These are phyloP conservation scores for Phaeosphaeriaceae sp. DNA, from an alignment of 2,329 filamentous ascomycete species.

Conservation along the genomic window DNA sequence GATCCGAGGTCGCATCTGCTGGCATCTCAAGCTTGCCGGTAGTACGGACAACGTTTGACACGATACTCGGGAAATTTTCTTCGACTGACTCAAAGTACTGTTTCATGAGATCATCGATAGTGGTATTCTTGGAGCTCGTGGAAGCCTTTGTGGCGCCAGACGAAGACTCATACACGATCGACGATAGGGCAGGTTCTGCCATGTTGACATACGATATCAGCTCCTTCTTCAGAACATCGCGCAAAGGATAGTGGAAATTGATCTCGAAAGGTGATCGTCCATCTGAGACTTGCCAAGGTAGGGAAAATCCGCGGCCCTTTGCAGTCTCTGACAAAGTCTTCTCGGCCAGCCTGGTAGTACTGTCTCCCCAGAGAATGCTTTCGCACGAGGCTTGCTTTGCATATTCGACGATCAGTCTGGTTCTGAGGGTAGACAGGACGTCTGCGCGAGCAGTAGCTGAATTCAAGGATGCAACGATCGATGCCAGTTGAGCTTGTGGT, in stretches of 20 bases:
- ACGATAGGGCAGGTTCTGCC: constrained; percentile 58
- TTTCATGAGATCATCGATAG: constrained; percentile 88
- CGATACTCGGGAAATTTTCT: constrained; percentile 84
- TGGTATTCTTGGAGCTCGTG: constrained; percentile 76
- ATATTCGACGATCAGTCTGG: constrained; percentile 69
- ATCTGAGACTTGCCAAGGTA: constrained; percentile 84
- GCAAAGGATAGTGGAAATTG: constrained; percentile 77
- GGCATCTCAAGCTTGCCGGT: constrained; percentile 76
- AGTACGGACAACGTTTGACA: constrained; percentile 93
- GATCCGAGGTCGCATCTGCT: constrained; percentile 30
- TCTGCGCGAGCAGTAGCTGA: constrained; percentile 81
- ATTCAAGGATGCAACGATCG: constrained; percentile 68
- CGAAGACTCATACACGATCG: constrained; percentile 42
- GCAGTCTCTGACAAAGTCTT: constrained; percentile 86
- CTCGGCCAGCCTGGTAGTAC: constrained; percentile 85
- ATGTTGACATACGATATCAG: constrained; percentile 70
- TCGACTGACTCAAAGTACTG: constrained; percentile 90
- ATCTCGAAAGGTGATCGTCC: constrained; percentile 67
- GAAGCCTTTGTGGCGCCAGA: constrained; percentile 38
- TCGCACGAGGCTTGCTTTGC: constrained; percentile 64
- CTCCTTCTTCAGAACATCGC: constrained; percentile 86
- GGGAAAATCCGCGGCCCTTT: constrained; percentile 83
- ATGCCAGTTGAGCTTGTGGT: constrained; percentile 45
- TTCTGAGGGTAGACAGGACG: constrained; percentile 72
- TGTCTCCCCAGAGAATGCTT: constrained; percentile 82